Evolutionary conservation across 2,329 filamentous ascomycete species (phyloP).

Genomic region (Aspergillus brasiliensis): DNA sequence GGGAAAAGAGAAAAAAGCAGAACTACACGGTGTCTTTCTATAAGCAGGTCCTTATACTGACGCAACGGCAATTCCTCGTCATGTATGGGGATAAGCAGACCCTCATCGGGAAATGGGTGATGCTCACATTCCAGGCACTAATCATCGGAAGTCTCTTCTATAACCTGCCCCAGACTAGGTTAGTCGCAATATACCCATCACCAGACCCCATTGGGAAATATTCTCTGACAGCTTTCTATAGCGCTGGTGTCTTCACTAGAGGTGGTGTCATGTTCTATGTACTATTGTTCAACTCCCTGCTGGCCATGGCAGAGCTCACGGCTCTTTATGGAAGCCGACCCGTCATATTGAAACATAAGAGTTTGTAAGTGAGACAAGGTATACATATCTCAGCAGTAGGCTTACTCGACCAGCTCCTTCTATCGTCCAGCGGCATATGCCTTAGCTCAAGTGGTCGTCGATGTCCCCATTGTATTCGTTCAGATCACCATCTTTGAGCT

Average conservation of each 20-base stretch:
- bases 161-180: constrained; percentile 54
- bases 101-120: constrained; percentile 54
- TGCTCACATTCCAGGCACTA: constrained; percentile 49
- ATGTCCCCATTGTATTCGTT: constrained; percentile 60
- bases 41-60: constrained; percentile 54
- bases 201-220: no score
- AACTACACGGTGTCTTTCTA: constrained; percentile 57
- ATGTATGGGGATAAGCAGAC: constrained; percentile 58
- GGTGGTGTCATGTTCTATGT: constrained; percentile 66
- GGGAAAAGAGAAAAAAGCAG: constrained; percentile 47
- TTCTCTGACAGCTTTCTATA: constrained; percentile 17
- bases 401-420: constrained; percentile 53
- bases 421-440: constrained; percentile 65
- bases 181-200: background rate
- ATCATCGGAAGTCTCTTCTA: constrained; percentile 57
- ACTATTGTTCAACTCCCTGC: constrained; percentile 63
- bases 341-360: constrained; percentile 70
- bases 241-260: constrained; percentile 59
- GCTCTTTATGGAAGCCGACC: constrained; percentile 63
- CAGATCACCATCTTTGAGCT: constrained; percentile 62
- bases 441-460: constrained; percentile 59
- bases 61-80: constrained; percentile 57
- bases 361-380: constrained; percentile 49
- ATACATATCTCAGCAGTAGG: background rate
- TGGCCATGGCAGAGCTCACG: constrained; percentile 63